These are phyloP conservation scores for Populus tomentosa DNA, from an alignment of 441 rosid species.

Conservation along the genomic window DNA sequence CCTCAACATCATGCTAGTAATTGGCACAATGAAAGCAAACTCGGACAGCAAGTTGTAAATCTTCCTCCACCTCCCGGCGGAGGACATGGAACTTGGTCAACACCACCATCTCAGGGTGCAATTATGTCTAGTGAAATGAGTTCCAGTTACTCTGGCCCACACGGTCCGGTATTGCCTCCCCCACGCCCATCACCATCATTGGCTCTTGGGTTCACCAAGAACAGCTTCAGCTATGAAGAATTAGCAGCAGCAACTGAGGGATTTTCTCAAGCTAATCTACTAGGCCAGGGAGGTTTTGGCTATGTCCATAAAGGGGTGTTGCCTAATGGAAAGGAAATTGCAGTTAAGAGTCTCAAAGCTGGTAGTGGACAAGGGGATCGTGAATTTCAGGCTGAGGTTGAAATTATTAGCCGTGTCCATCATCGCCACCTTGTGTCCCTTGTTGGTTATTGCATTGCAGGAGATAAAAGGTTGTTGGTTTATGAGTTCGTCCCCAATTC, in stretches of 20 bases:
- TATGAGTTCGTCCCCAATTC: slow-evolving; percentile 78
- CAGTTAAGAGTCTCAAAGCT: slow-evolving; percentile 71
- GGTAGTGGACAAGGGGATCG: slow-evolving; percentile 74
- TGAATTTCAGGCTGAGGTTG: slow-evolving; percentile 88
- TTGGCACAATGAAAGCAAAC: slow-evolving; percentile 16
- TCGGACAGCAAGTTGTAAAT: slow-evolving; percentile 20
- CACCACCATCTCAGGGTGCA: slow-evolving; percentile 12
- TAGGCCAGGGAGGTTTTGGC: slow-evolving; percentile 92
- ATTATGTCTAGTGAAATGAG: slow-evolving; percentile 24
- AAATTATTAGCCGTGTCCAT: slow-evolving; percentile 84
- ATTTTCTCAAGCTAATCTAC: slow-evolving; percentile 50
- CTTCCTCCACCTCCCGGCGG: too few species aligned
- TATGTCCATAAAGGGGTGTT: slow-evolving; percentile 76
- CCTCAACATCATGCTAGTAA: slow-evolving; percentile 12
- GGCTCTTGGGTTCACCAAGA: slow-evolving; percentile 54
- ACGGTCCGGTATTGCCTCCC: slow-evolving; percentile 36
- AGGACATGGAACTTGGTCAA: slow-evolving; percentile 24
- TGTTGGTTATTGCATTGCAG: slow-evolving; percentile 70
- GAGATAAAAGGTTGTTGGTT: slow-evolving; percentile 54
- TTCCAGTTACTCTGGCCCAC: slow-evolving; percentile 37
- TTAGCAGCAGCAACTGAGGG: slow-evolving; percentile 61
- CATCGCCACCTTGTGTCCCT: slow-evolving; percentile 88
- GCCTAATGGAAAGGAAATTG: slow-evolving; percentile 73
- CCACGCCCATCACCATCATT: slow-evolving; percentile 41
- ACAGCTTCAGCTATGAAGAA: slow-evolving; percentile 65